Conservation (phyloP, 176 grass and related monocot genomes). For the Oryza glaberrima region DNA sequence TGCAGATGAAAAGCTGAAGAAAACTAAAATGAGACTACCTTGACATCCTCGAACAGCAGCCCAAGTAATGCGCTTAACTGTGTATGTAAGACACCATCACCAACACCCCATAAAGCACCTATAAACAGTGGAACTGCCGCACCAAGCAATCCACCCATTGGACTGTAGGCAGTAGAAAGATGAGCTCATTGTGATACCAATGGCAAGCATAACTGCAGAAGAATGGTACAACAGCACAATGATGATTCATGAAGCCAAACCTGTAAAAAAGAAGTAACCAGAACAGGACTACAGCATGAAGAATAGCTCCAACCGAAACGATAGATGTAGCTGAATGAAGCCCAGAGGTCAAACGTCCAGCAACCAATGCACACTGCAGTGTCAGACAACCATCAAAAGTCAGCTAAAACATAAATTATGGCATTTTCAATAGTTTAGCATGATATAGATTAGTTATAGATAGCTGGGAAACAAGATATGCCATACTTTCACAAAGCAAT, state of each 20-base stretch:
- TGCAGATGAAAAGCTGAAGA: background rate
- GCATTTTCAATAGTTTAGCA: slow-evolving; percentile 2
- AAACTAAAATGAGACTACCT: slow-evolving; percentile 52
- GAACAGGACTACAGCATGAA: slow-evolving; percentile 90
- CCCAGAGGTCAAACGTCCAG: slow-evolving; percentile 79
- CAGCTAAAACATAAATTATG: slow-evolving; percentile 8
- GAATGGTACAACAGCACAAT: background rate
- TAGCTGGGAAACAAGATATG: slow-evolving; percentile 25
- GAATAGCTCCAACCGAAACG: slow-evolving; percentile 69
- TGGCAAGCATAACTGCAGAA: background rate
- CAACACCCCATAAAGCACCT: slow-evolving; percentile 87
- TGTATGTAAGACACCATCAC: slow-evolving; percentile 90
- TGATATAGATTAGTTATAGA: background rate
- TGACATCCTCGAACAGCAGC: slow-evolving; percentile 81
- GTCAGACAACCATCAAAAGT: slow-evolving; percentile 13
- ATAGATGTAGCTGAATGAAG: slow-evolving; percentile 76
- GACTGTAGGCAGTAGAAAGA: slow-evolving; percentile 50
- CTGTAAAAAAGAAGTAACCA: slow-evolving; percentile 90
- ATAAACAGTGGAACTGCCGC: slow-evolving; percentile 67
- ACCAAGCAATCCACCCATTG: slow-evolving; percentile 66
- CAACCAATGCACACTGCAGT: slow-evolving; percentile 89
- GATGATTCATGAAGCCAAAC: slow-evolving; percentile 37
- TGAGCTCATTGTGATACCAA: slow-evolving; percentile 19
- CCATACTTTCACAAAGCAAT: slow-evolving; percentile 12
- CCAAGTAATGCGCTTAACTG: slow-evolving; percentile 85